A percentile compares a stretch with the other conserved stretches of the same genome.
These are phyloP conservation scores for Phytophthora pluvialis DNA, from an alignment of 352 stramenopile species.

Conservation along the genomic window DNA sequence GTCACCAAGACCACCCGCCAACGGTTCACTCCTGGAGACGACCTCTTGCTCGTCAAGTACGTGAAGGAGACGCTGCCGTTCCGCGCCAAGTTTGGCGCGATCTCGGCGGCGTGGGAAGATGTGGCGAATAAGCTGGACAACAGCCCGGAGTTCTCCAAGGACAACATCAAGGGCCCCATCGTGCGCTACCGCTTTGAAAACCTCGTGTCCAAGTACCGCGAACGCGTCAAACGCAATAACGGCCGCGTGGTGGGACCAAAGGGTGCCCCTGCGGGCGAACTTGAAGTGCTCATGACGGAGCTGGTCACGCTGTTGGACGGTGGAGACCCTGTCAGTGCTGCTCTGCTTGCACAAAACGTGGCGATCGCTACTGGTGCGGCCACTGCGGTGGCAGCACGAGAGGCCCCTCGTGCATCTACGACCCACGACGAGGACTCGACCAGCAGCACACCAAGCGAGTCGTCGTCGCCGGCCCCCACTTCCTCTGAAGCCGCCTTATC, in stretches of 20 bases:
- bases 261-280: constrained; percentile 34
- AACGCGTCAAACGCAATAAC: constrained; percentile 40
- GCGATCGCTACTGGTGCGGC: constrained; percentile 24
- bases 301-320: constrained; percentile 37
- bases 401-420: constrained; percentile 5
- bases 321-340: constrained; percentile 32
- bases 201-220: constrained; percentile 39
- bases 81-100: constrained; percentile 42
- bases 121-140: constrained; percentile 37
- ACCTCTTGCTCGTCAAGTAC: constrained; percentile 35
- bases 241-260: constrained; percentile 35
- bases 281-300: constrained; percentile 46
- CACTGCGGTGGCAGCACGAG: constrained; percentile 1
- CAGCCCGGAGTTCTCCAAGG: constrained; percentile 36
- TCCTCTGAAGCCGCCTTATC: constrained; percentile 4
- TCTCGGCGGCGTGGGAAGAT: constrained; percentile 42
- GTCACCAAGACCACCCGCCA: constrained; percentile 28
- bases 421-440: constrained; percentile 27
- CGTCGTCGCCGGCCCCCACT: constrained; percentile 13
- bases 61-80: constrained; percentile 42
- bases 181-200: constrained; percentile 50
- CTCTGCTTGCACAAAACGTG: constrained; percentile 35
- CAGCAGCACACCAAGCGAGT: constrained; percentile 25
- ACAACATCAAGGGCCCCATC: constrained; percentile 40
- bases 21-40: constrained; percentile 40